Evolutionary conservation across 2,329 filamentous ascomycete species (phyloP), one percentile per base, ranked within the genome.

Genomic region (Diaporthe eres): DNA sequence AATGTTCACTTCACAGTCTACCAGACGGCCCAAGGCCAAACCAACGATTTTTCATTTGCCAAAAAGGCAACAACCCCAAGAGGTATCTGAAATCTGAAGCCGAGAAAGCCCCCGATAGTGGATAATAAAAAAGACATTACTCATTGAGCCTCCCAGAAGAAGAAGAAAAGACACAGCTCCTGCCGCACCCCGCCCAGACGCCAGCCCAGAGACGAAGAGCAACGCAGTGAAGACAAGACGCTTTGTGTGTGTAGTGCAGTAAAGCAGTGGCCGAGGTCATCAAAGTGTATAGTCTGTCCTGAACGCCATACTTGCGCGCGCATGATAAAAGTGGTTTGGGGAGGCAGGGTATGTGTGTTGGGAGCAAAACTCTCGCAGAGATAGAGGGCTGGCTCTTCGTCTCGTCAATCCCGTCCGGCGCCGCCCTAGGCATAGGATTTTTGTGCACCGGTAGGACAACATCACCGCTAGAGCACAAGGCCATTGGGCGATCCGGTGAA

Each of bases 241-340:
- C 47, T 53, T 31, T n/a, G 28, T 51, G 28, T 49, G 61, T 55
- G 25, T 55, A 28, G 28, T 39, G 34, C 39, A 57, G 55, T 31
- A 70, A 70, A 70, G n/a, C 65, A 70, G n/a, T 42, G 49, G 34
- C 47, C 49, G 25, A 42, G 47, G 31, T 53, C 65, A 4, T 55
- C 65, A 70, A 70, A 37, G n/a, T 70, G 65, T 70, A 70, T 70
- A 70, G 25, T 55, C 42, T 49, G 63, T 68, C 65, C 65, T 55
- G 47, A 70, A 70, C 65, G 65, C 65, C 65, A 17, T 70, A 70
- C 65, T 70, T 70, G 65, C 65, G 49, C 34, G 8, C 49, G 49
- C 49, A 15, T n/a, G n/a, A 10, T 39, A 53, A 68, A 51, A 28
- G 8, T 39, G 34, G 5, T n/a, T 42, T 39, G 34, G 22, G 47